Base-by-base conservation (phyloP, 345 rosid species). In the Litchi chinensis region DNA sequence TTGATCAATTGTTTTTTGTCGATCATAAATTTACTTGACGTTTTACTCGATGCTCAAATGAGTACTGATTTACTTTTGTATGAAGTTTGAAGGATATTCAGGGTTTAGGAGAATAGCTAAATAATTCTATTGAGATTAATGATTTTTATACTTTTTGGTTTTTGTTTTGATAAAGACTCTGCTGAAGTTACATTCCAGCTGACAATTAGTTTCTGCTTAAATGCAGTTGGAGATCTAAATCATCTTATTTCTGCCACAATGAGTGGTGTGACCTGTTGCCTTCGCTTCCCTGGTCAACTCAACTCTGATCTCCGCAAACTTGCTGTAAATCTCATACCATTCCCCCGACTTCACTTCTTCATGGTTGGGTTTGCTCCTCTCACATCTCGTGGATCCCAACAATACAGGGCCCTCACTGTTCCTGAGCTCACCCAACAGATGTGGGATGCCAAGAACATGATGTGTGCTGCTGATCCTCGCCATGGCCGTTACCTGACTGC, bases 251-350 rank as follows among this genome's bases (percentile, higher is more conserved):
- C 95, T 60, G 91, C 95, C 32, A 91, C 95, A 83, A 91, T 91
- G 95, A 91, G 95, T 73, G 93, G 93, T 37, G 95, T 91, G 60
- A 91, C 95, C 10, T 91, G 95, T 81, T 91, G 95, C 62, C 89
- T 89, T 15, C 93, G 95, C 39, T 91, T 91, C 85, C 93, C 93
- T 0, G 94, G 94, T 67, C 94, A 91, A 82, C 90, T 91, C 22
- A 91, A 91, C 88, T 91, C 94, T 1, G 94, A 89, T 82, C 90
- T 91, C 8, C 89, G 92, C 24, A 91, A 91, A 87, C 91, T 91
- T 39, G 95, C 95, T 0, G 95, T 91, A 50, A 91, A 91, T 74
- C 86, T 91, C 5, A 91, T 91, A 65, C 95, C 93, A 28, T 91
- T 91, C 85, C 95, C 95, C 21, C 91, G 95, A 22, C 87, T 91